These are phyloP conservation scores for Ocimum tenuiflorum DNA, from an alignment of 257 asterid species.

Conservation along the genomic window DNA sequence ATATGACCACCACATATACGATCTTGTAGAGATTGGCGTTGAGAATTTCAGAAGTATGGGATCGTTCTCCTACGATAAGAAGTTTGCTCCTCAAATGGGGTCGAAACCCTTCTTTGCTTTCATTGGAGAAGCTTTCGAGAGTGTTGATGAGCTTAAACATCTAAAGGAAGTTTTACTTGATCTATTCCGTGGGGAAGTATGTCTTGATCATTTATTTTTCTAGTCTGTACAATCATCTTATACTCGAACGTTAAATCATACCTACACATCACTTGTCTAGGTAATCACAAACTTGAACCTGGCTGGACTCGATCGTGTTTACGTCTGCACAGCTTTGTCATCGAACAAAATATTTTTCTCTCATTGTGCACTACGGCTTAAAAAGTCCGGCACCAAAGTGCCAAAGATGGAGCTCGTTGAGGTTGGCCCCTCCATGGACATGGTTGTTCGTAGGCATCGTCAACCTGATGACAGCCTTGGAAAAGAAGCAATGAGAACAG, in stretches of 20 bases:
- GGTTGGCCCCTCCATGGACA: conserved; percentile 97
- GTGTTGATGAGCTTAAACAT: conserved; percentile 75
- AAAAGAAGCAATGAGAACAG: conserved; percentile 64
- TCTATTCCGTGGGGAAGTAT: conserved; percentile 83
- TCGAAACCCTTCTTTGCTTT: conserved; percentile 89
- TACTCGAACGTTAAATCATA: neutral
- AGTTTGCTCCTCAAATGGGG: conserved; percentile 71
- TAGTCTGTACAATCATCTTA: neutral
- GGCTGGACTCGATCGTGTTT: conserved; percentile 88
- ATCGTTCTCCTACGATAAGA: conserved; percentile 70
- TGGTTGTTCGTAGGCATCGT: conserved; percentile 75
- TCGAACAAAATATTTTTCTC: conserved; percentile 57
- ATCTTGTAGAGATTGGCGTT: conserved; percentile 88
- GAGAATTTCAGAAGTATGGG: conserved; percentile 74
- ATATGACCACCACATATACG: conserved; percentile 79
- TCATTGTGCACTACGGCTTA: conserved; percentile 76
- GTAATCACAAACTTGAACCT: conserved; percentile 75
- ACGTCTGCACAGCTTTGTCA: conserved; percentile 68
- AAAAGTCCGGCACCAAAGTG: conserved; percentile 77
- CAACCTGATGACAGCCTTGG: conserved; percentile 64
- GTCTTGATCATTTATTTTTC: conserved; percentile 7
- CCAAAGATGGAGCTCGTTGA: conserved; percentile 89
- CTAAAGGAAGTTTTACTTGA: conserved; percentile 81
- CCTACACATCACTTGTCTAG: conserved; percentile 27
- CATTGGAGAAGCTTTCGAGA: conserved; percentile 93